Evolutionary conservation across 768 basidiomycete species (phyloP).

Genomic region (Coprinopsis sp.): DNA sequence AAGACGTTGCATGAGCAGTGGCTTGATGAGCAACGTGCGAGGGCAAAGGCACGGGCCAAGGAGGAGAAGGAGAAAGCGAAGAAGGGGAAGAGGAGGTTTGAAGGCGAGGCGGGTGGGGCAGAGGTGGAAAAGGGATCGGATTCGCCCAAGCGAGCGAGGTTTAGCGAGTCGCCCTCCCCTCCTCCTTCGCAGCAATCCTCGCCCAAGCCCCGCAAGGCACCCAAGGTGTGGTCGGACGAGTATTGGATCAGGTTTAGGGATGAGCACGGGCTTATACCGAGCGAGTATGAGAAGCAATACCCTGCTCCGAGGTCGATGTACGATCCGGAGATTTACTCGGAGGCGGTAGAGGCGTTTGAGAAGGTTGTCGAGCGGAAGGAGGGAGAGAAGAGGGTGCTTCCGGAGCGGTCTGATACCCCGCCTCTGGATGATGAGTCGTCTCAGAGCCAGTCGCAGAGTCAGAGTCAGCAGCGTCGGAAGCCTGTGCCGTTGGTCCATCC

Average conservation of each 20-base stretch:
- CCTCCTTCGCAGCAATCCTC: too few species aligned
- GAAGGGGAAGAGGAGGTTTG: conserved; percentile 2
- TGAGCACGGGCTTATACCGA: not conserved
- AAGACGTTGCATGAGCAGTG: not conserved
- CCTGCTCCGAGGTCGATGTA: conserved; percentile 33
- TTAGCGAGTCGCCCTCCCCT: too few species aligned
- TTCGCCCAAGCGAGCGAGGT: too few species aligned
- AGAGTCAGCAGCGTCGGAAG: too few species aligned
- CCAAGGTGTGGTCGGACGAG: conserved; percentile 8
- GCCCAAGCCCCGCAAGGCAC: not conserved
- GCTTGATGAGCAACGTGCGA: not conserved
- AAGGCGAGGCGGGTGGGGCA: conserved; percentile 1
- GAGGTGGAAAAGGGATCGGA: too few species aligned
- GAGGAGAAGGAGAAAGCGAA: conserved; percentile 3
- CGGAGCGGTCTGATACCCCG: not conserved
- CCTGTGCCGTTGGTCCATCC: too few species aligned
- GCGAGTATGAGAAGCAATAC: conserved; percentile 28
- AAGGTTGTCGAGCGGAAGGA: conserved; percentile 19
- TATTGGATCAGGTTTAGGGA: conserved; percentile 11
- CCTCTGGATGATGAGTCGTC: too few species aligned
- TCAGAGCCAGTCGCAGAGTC: too few species aligned
- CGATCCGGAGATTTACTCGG: conserved; percentile 31
- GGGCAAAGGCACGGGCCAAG: not conserved
- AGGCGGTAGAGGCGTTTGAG: conserved; percentile 28
- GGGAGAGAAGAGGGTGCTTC: conserved; percentile 14